A percentile compares a stretch with the other conserved stretches of the same genome.
Conservation (phyloP, 495 filamentous ascomycete genomes). For the Chlorociboria aeruginascens region DNA sequence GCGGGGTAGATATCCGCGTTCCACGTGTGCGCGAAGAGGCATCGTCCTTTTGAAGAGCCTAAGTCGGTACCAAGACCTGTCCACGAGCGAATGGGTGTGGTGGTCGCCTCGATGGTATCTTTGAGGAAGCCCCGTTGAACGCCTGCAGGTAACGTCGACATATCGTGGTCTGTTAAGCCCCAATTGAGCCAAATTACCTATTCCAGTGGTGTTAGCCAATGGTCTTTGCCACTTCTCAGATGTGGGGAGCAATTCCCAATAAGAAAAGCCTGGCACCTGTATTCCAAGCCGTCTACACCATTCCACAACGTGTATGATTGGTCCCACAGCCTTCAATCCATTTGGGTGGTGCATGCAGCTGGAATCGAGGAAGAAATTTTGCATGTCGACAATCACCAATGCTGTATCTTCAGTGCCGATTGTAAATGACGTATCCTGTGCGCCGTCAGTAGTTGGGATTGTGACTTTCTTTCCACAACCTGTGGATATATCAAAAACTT, state of each 20-base stretch:
- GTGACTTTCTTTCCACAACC: constrained; percentile 2
- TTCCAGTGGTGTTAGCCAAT: neutral
- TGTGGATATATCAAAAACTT: constrained; percentile 9
- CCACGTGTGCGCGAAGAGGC: constrained; percentile 41
- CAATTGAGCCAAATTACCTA: constrained; percentile 49
- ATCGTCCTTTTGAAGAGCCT: constrained; percentile 29
- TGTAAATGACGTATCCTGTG: constrained; percentile 21
- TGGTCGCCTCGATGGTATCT: constrained; percentile 15
- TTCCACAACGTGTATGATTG: constrained; percentile 22
- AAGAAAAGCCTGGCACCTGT: constrained; percentile 16
- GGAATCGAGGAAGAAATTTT: constrained; percentile 46
- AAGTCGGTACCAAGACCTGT: constrained; percentile 35
- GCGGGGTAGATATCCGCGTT: constrained; percentile 37
- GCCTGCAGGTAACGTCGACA: constrained; percentile 36
- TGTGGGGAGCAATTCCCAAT: neutral
- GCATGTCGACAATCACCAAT: constrained; percentile 48
- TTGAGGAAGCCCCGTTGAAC: constrained; percentile 36
- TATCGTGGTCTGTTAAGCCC: constrained; percentile 42
- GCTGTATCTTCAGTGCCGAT: constrained; percentile 32
- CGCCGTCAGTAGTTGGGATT: constrained; percentile 7
- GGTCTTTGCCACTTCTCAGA: neutral
- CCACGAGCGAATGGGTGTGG: constrained; percentile 14
- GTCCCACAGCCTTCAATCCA: constrained; percentile 23
- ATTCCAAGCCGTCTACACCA: constrained; percentile 32
- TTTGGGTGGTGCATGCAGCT: constrained; percentile 24